Evolutionary conservation across 441 rosid genomes (phyloP).

Genomic region (Gossypium davidsonii): DNA sequence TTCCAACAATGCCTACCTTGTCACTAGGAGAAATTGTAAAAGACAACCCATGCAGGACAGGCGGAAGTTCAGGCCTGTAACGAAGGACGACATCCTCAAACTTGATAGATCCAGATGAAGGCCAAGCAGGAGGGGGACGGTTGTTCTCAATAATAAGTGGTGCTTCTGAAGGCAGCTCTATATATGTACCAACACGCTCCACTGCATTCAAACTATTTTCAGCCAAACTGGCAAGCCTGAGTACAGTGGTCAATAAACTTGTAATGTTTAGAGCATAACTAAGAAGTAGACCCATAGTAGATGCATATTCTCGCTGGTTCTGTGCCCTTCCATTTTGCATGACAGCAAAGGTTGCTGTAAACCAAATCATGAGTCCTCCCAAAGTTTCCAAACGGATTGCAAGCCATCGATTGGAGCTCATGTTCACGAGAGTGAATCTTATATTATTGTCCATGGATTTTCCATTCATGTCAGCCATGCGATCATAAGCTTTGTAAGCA

Average conservation of each 20-base stretch:
- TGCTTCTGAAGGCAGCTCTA: conserved; percentile 85
- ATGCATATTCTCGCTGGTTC: conserved; percentile 71
- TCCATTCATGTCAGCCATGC: conserved; percentile 81
- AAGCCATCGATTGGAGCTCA: conserved; percentile 82
- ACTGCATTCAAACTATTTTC: conserved; percentile 90
- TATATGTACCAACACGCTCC: conserved; percentile 76
- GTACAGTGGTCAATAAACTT: conserved; percentile 59
- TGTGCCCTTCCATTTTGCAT: conserved; percentile 78
- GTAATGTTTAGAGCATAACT: conserved; percentile 88
- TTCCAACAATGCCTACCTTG: conserved; percentile 89
- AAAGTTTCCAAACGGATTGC: conserved; percentile 79
- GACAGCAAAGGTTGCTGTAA: conserved; percentile 89
- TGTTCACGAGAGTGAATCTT: conserved; percentile 67
- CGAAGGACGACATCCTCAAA: conserved; percentile 85
- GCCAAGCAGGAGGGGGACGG: conserved; percentile 93
- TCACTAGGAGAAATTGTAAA: conserved; percentile 68
- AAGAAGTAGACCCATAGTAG: conserved; percentile 91
- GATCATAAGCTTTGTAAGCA: conserved; percentile 84
- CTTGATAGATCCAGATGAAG: conserved; percentile 77
- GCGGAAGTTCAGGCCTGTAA: conserved; percentile 84
- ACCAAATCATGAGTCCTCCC: conserved; percentile 94
- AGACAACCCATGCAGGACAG: conserved; percentile 75
- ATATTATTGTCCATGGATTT: conserved; percentile 84
- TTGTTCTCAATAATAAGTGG: conserved; percentile 58
- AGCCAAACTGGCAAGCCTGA: conserved; percentile 85